phyloP scores from a whole-genome alignment of 805 yeast genomes.

The Candida sonorensis region DNA sequence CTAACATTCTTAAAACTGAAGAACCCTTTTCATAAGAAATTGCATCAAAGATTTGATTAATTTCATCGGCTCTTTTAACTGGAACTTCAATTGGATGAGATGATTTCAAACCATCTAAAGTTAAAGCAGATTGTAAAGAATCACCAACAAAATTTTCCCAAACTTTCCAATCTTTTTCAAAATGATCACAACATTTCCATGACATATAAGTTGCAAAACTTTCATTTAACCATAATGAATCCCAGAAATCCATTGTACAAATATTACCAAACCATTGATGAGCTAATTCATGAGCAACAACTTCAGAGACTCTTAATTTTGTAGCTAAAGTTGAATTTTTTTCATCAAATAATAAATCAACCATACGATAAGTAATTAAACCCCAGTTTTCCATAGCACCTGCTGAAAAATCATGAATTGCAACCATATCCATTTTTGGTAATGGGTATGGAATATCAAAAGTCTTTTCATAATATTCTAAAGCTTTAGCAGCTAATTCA shows the following conservation, averaged over 20 bases:
- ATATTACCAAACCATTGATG: constrained; percentile 92
- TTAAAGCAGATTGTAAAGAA: constrained; percentile 45
- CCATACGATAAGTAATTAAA: constrained; percentile 61
- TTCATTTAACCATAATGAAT: constrained; percentile 83
- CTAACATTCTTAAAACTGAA: constrained; percentile 68
- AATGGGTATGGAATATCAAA: constrained; percentile 61
- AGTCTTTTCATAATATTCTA: constrained; percentile 43
- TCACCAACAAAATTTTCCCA: constrained; percentile 55
- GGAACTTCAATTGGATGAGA: constrained; percentile 88
- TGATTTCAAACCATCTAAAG: constrained; percentile 51
- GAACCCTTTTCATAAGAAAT: constrained; percentile 82
- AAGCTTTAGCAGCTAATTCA: constrained; percentile 43
- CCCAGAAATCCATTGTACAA: constrained; percentile 94
- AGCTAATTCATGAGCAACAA: constrained; percentile 83
- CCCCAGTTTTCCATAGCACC: constrained; percentile 96
- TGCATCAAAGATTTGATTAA: constrained; percentile 77
- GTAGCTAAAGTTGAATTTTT: constrained; percentile 41
- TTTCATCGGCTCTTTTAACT: constrained; percentile 71
- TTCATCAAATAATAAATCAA: constrained; percentile 45
- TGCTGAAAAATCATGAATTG: constrained; percentile 72
- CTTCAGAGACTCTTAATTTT: constrained; percentile 73
- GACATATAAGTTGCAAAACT: constrained; percentile 90
- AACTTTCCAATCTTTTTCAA: constrained; percentile 78
- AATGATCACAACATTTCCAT: constrained; percentile 59
- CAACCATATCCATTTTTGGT: constrained; percentile 78